A percentile compares a stretch with the other conserved stretches of the same genome.
Evolutionary conservation across 2,329 filamentous ascomycete species (phyloP).

Genomic region (Huntiella moniliformis): DNA sequence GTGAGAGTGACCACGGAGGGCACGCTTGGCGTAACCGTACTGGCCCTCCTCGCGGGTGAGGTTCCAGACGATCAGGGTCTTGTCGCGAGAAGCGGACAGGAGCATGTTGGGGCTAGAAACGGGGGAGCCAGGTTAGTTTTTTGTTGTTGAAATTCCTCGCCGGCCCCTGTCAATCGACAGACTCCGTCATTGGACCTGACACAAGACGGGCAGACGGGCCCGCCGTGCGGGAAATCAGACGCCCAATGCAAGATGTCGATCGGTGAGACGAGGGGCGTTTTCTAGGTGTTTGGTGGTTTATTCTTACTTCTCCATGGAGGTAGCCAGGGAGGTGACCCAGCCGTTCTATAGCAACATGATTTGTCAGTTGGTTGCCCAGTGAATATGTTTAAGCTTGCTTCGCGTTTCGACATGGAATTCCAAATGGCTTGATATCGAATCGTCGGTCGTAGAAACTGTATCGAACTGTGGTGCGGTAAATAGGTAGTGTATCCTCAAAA

Average conservation of each 20-base stretch:
- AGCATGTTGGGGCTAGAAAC: conserved; percentile 85
- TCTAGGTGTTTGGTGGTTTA: conserved; percentile 9
- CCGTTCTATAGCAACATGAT: conserved; percentile 41
- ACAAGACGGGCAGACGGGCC: no score
- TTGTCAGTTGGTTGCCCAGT: conserved; percentile 11
- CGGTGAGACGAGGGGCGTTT: no score
- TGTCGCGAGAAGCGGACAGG: conserved; percentile 91
- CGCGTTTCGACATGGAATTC: neutral
- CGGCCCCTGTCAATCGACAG: no score
- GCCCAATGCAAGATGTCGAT: no score
- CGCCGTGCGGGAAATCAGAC: no score
- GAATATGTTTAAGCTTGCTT: conserved; percentile 6
- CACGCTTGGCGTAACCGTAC: conserved; percentile 98
- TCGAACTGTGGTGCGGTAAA: no score
- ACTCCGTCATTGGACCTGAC: no score
- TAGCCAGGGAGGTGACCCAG: conserved; percentile 97
- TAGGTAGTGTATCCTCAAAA: no score
- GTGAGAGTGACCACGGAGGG: conserved; percentile 96
- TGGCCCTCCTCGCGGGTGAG: conserved; percentile 94
- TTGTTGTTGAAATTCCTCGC: neutral
- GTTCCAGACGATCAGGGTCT: conserved; percentile 99
- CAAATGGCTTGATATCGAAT: no score
- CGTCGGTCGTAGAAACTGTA: no score
- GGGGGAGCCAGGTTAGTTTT: conserved; percentile 9
- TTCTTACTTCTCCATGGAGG: conserved; percentile 91